phyloP scores from a whole-genome alignment of 768 basidiomycete species.

The Russula foetens region DNA sequence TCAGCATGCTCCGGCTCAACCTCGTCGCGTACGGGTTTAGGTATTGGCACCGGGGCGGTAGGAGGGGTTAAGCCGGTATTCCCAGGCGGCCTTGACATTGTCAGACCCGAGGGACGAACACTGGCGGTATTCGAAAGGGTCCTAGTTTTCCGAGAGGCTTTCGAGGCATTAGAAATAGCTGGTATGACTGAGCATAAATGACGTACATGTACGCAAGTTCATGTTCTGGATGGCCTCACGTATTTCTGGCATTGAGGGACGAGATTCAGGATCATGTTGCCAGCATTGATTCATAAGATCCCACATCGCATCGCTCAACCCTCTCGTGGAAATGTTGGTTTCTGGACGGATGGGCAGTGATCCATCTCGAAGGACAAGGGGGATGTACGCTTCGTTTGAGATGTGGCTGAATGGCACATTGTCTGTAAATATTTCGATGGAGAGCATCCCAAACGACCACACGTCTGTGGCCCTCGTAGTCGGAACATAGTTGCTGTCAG shows the following conservation, averaged over 20 bases:
- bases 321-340: slow-evolving; percentile 21
- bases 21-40: background rate
- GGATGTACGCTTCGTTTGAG: slow-evolving; percentile 29
- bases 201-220: slow-evolving; percentile 8
- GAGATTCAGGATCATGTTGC: slow-evolving; percentile 31
- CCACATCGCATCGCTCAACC: slow-evolving; percentile 37
- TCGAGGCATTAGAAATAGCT: background rate
- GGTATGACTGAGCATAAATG: background rate
- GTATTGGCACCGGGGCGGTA: background rate
- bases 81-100: background rate
- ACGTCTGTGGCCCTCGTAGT: slow-evolving; percentile 34
- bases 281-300: slow-evolving; percentile 37
- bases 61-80: background rate
- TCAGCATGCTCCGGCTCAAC: background rate
- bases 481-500: background rate
- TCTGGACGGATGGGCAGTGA: slow-evolving; percentile 34
- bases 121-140: background rate
- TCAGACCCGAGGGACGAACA: background rate
- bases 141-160: background rate
- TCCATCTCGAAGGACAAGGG: slow-evolving; percentile 30
- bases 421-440: slow-evolving; percentile 39
- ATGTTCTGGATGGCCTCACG: slow-evolving; percentile 19
- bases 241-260: slow-evolving; percentile 34
- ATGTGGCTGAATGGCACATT: slow-evolving; percentile 32
- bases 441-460: slow-evolving; percentile 44